Evolutionary conservation across 352 stramenopile genomes (phyloP).

Genomic region (Pythium rishiriense): DNA sequence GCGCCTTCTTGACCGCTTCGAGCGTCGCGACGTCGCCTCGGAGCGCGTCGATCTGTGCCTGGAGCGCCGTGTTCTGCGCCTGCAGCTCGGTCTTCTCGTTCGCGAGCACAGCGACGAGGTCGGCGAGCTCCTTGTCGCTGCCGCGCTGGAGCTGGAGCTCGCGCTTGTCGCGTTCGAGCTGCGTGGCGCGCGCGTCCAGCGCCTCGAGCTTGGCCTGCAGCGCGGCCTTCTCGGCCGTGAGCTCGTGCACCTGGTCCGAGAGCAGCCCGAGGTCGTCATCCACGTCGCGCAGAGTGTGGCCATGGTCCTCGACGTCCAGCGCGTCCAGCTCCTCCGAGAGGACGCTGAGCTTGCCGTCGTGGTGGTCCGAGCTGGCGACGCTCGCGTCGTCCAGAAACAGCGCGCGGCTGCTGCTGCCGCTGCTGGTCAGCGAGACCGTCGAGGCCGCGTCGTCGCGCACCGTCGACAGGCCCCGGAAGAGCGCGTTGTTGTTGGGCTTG

Average conservation of each 20-base stretch:
- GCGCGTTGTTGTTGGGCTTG: constrained; percentile 21
- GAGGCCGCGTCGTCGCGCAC: constrained; percentile 13
- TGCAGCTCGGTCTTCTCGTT: constrained; percentile 14
- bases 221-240: constrained; percentile 15
- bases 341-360: constrained; percentile 17
- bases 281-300: constrained; percentile 11
- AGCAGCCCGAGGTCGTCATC: constrained; percentile 25
- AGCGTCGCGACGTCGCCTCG: not conserved
- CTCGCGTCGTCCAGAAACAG: not conserved
- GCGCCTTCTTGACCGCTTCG: not conserved
- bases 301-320: constrained; percentile 7
- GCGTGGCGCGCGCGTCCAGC: not conserved
- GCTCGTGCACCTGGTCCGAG: constrained; percentile 24
- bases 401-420: not conserved
- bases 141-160: constrained; percentile 8
- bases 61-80: constrained; percentile 3
- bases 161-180: constrained; percentile 1
- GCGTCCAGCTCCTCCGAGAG: constrained; percentile 18
- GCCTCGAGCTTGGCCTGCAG: constrained; percentile 3
- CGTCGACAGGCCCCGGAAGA: constrained; percentile 22
- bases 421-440: not conserved
- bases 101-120: constrained; percentile 1
- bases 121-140: constrained; percentile 16
- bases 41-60: constrained; percentile 3
- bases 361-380: constrained; percentile 3